Base-by-base conservation (phyloP, 2,329 filamentous ascomycete species). In the Colletotrichum incanum region DNA sequence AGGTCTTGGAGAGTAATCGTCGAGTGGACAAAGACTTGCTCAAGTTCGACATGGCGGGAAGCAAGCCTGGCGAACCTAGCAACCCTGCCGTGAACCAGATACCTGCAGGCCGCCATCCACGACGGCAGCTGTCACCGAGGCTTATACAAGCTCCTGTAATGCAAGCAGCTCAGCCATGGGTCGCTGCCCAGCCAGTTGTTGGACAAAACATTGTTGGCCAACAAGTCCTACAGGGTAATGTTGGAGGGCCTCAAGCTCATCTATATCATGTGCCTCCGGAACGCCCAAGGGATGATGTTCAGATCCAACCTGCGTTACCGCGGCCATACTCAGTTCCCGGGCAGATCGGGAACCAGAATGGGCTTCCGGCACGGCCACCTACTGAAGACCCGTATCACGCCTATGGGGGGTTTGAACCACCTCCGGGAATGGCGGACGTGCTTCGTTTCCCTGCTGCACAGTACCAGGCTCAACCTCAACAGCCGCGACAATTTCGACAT, bases 1-100 rank as follows among this genome's bases (percentile, higher is more conserved):
- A 87, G 76, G 82, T 92, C 4, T 81, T 85, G 18, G 82, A 86
- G 28, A 86, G 91, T 41, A 88, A 94, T 73, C 92, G 93, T 0
- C 84, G 87, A 5, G 77, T 94, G n/a, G 78, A 87, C 1, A 84
- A 86, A 31, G 86, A 90, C 11, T 81, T 88, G 47, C 83, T 94
- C 18, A 83, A 88, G 55, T 85, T 94, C 74, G 85, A 86, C 47
- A 81, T 93, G 58, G 91, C 91, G 0, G 85, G 90, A 2, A 78
- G 79, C 4, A 87, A 91, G 7, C 2, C 16, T 14, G n/a, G 43
- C 28, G 23, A 37, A 31, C n/a, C 16, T 8, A 37, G 26, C 16
- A 37, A 43, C 23, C 2, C 28, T 11, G 3, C 9, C 18, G 8
- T 4, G 8, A 34, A 55, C 28, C 50, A 20, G 18, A 34, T 18